Conservation (phyloP, 2,329 filamentous ascomycete species). For the Madurella fahalii region DNA sequence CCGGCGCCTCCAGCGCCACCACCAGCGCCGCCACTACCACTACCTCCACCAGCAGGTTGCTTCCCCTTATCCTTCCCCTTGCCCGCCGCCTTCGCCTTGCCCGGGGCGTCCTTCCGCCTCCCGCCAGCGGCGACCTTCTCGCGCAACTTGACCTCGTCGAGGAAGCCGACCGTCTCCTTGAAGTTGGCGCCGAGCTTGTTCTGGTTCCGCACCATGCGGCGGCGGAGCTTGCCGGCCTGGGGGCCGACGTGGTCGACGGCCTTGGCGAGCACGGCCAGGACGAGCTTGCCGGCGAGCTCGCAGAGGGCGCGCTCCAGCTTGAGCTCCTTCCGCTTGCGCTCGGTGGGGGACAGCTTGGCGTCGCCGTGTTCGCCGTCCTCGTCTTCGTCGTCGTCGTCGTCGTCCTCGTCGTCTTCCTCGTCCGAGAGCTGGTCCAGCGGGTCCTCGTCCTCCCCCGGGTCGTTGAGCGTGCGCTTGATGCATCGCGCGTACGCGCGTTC, state of each 20-base stretch:
- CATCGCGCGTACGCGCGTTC: constrained; percentile 77
- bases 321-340: constrained; percentile 62
- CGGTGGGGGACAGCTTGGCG: constrained; percentile 50
- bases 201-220: constrained; percentile 74
- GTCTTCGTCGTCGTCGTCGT: constrained; percentile 51
- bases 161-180: constrained; percentile 74
- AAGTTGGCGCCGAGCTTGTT: constrained; percentile 78
- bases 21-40: constrained; percentile 27
- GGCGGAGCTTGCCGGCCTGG: constrained; percentile 60
- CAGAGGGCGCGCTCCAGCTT: constrained; percentile 82
- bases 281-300: constrained; percentile 77
- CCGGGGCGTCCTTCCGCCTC: constrained; percentile 14
- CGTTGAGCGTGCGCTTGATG: constrained; percentile 57
- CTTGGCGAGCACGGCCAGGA: constrained; percentile 71
- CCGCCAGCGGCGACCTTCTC: constrained; percentile 32
- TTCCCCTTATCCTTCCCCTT: constrained; percentile 36
- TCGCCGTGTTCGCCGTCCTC: constrained; percentile 48
- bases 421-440: constrained; percentile 51
- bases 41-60: constrained; percentile 30
- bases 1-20: constrained; percentile 28
- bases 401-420: constrained; percentile 32
- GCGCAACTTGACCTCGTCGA: constrained; percentile 65
- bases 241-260: constrained; percentile 64
- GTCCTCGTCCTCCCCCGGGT: constrained; percentile 68
- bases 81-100: constrained; percentile 20